Evolutionary conservation across 2,329 filamentous ascomycete species (phyloP).

Genomic region (Epichloe elymi): DNA sequence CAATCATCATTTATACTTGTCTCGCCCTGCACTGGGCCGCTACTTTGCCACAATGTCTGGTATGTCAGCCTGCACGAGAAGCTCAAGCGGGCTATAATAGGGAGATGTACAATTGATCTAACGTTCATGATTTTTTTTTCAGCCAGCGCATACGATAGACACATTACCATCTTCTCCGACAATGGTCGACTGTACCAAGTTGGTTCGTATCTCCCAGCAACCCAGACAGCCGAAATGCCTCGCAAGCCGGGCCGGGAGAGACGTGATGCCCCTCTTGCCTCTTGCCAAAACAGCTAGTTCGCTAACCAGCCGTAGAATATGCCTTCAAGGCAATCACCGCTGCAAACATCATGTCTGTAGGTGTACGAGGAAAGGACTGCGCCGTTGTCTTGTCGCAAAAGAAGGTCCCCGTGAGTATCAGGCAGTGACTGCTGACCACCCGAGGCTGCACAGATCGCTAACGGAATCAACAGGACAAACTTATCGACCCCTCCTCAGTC

Average conservation of each 20-base stretch:
- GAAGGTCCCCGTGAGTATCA: constrained; percentile 78
- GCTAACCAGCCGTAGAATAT: constrained; percentile 58
- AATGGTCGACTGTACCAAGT: constrained; percentile 99
- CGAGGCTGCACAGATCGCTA: not conserved
- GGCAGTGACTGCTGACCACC: not conserved
- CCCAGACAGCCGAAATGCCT: not conserved
- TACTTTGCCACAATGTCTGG: constrained; percentile 37
- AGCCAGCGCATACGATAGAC: constrained; percentile 82
- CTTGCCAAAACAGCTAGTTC: not conserved
- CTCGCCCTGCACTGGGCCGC: constrained; percentile 10
- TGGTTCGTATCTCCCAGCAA: constrained; percentile 48
- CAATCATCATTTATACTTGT: not conserved
- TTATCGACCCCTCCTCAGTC: constrained; percentile 94
- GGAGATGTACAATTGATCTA: constrained; percentile 9
- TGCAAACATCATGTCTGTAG: constrained; percentile 96
- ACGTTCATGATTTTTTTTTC: constrained; percentile 10
- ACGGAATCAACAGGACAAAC: constrained; percentile 62
- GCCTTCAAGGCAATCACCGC: constrained; percentile 99
- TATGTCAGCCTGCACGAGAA: constrained; percentile 15
- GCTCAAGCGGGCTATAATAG: not conserved
- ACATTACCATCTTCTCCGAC: constrained; percentile 99
- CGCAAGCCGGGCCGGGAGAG: not conserved
- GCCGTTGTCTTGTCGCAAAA: constrained; percentile 97
- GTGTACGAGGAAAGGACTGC: constrained; percentile 90
- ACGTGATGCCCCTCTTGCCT: not conserved